These are phyloP conservation scores for Aspergillus bertholletiae DNA, from an alignment of 495 filamentous ascomycete species.

Conservation along the genomic window DNA sequence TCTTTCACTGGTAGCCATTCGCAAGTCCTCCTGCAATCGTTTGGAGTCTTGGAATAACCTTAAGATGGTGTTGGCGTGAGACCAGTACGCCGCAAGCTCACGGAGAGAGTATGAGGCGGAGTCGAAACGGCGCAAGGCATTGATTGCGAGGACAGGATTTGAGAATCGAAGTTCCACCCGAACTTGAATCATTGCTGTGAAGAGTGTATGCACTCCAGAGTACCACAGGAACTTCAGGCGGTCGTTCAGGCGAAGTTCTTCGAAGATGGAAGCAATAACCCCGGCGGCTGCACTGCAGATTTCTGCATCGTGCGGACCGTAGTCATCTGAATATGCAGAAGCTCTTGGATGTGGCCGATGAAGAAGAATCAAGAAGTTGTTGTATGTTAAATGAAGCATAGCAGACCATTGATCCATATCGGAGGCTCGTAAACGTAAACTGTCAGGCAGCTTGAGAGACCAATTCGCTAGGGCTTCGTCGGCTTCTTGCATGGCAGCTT, in stretches of 20 bases:
- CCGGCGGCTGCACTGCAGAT: conserved; percentile 46
- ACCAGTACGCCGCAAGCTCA: conserved; percentile 43
- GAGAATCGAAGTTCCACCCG: conserved; percentile 47
- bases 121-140: conserved; percentile 45
- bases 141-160: conserved; percentile 48
- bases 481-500: conserved; percentile 41
- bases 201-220: conserved; percentile 43
- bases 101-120: conserved; percentile 44
- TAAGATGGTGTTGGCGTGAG: conserved; percentile 43
- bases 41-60: conserved; percentile 46
- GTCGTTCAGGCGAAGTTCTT: conserved; percentile 46
- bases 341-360: conserved; percentile 45
- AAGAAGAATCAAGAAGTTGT: conserved; percentile 49
- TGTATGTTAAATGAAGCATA: conserved; percentile 49
- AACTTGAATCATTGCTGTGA: conserved; percentile 50
- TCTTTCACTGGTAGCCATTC: conserved; percentile 34
- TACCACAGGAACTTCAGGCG: conserved; percentile 47
- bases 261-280: conserved; percentile 48
- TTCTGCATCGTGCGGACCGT: conserved; percentile 42
- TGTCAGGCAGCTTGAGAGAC: conserved; percentile 43
- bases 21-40: conserved; percentile 43
- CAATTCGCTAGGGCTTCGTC: conserved; percentile 45
- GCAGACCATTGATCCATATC: conserved; percentile 48
- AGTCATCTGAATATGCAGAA: conserved; percentile 43
- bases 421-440: conserved; percentile 38